Evolutionary conservation across 176 grass and related monocot genomes (phyloP), one percentile per base, ranked within the genome.

Genomic region (Oropetium thomaeum): DNA sequence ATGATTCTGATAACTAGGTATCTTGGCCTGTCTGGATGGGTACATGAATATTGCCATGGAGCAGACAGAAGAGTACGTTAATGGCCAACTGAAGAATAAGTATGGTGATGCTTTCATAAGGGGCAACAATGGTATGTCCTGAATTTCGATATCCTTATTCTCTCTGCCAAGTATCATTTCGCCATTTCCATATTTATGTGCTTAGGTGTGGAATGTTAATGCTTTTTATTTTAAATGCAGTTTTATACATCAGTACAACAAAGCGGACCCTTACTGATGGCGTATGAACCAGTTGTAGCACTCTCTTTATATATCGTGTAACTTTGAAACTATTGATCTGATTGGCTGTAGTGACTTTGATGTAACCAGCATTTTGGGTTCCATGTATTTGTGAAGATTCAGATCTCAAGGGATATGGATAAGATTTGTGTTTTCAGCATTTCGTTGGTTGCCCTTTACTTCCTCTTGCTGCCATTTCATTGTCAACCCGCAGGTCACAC

Each of bases 31-130:
- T 73, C 76, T 99, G 58, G 96, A 95, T 59, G 96, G 96, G 15
- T 99, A 99, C 32, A 99, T 99, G 96, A 95, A 99, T 74, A 95
- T 99, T 26, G 91, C 96, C 4, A 99, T 99, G 96, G 96, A 99
- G 76, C 96, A 99, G 66, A 95, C 91, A 1, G 91, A 95, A 75
- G 96, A 99, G 73, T 99, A 99, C 1, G 91, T 92, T 53, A 99
- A 99, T 27, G 91, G 96, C 5, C 96, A 95, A 42, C 73, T 95
- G 26, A 99, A 99, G 85, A 99, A 99, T 65, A 99, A 99, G 78
- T 99, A 95, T 71, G 96, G 96, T 0, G 96, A 99, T 67, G 91
- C 96, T 38, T 99, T 99, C 70, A 99, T 99, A 43, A 89, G 96
- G 80, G 91, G 91, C 92, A 99, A 99, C 75, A 95, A 99, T 7